Conservation (phyloP, 805 yeast genomes). For the Torulaspora quercuum region DNA sequence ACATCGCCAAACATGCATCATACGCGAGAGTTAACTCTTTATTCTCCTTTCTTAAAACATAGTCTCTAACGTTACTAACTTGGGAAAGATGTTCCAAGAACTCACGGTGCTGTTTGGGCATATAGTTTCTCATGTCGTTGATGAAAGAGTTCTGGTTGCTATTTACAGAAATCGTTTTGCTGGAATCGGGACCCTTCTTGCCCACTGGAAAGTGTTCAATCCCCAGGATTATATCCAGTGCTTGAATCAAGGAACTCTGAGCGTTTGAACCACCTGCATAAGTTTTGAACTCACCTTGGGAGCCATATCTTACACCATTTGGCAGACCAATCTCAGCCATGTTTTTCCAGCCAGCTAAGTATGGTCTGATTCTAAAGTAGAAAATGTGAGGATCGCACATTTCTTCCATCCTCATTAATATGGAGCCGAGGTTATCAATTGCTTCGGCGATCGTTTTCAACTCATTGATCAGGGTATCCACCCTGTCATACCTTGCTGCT, state of each 20-base stretch:
- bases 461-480: constrained; percentile 40
- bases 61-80: constrained; percentile 60
- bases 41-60: constrained; percentile 46
- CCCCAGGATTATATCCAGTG: constrained; percentile 70
- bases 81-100: constrained; percentile 61
- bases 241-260: constrained; percentile 85
- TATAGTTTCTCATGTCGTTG: constrained; percentile 79
- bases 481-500: constrained; percentile 48
- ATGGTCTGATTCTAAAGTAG: constrained; percentile 82
- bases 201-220: constrained; percentile 82
- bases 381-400: constrained; percentile 94
- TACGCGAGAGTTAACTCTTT: constrained; percentile 67
- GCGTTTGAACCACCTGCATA: constrained; percentile 94
- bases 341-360: constrained; percentile 89
- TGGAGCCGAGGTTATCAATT: constrained; percentile 68
- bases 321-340: constrained; percentile 84
- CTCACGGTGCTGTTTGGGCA: constrained; percentile 84
- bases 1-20: constrained; percentile 86
- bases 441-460: constrained; percentile 68
- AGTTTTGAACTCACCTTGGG: constrained; percentile 50
- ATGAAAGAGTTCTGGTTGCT: constrained; percentile 52
- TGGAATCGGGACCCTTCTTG: constrained; percentile 38
- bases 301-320: constrained; percentile 75
- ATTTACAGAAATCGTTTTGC: constrained; percentile 26
- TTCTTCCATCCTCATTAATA: constrained; percentile 80